Evolutionary conservation across 352 stramenopile species (phyloP), one percentile per base, ranked within the genome.

Genomic region (Phytophthora syringae): DNA sequence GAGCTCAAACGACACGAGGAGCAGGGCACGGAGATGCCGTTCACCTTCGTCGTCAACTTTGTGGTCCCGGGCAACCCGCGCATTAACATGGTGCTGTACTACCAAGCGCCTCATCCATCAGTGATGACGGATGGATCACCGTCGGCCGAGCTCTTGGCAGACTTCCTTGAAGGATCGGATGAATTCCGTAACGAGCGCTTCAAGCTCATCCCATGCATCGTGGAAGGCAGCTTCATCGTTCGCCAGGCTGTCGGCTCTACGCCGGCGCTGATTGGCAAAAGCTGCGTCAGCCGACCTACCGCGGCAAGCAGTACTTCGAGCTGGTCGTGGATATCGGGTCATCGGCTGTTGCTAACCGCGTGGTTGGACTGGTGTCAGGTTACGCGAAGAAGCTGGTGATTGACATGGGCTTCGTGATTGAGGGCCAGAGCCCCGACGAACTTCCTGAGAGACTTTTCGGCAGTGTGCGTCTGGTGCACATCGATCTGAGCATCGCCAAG

Each of bases 301-400:
- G 72, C 4, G 77, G 79, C 42, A 79, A 86, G 39, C 67, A 85
- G 57, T 93, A 93, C 56, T 93, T 93, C 53, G 84, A 93, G 54
- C 52, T 93, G 34, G 84, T 89, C 45, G 72, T 93, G 20, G 84
- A 93, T 52, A 89, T 93, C 51, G 75, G 68, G 3, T 92, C 82
- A 2, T 90, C 81, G 11, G 81, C 82, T 18, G 83, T 93, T 24
- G 84, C 84, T 9, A 93, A 92, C 52, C 82, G 83, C 48, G 84
- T 93, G 34, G 81, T 90, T 4, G 82, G 82, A 5, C 72, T 93
- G 18, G 84, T 92, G 0, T 75, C 74, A 1, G 81, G 84, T 0
- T 93, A 92, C 60, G 82, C 82, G 4, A 93, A 93, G 66, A 93
- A 92, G 52, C 72, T 93, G 37, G 82, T 93, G 43, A 90, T 93